Evolutionary conservation across 1,284 basidiomycete species (phyloP), one percentile per base, ranked within the genome.

Genomic region (Fomes fomentarius): DNA sequence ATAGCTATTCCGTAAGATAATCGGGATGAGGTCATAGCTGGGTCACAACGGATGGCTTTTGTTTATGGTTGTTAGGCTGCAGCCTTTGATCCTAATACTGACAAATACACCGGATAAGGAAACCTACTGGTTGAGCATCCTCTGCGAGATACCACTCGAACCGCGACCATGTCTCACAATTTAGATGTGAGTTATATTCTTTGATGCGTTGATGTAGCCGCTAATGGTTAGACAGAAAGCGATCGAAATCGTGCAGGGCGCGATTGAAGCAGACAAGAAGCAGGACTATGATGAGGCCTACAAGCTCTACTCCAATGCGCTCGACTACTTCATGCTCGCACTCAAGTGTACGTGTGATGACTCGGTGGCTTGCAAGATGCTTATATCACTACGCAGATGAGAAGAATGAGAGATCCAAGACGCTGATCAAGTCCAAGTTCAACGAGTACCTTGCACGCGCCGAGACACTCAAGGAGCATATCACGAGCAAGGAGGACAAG

Each of bases 311-410:
- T 91, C 93, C 76, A 97, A 98, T 80, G 84, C 94, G 3, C 82
- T 99, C 55, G 96, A 99, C 71, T 99, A 97, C 75, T 99, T 99
- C 73, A 95, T 98, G 91, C 90, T 98, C 75, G 84, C 84, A 5
- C 80, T 89, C 74, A 91, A 90, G 72, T 91, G 86, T 89, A 60
- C 58, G 82, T 75, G 21, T 26, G 34, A 26, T 17, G 11, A 3
- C 21, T n/a, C 33, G 24, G 7, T 2, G 19, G 15, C 15, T 1
- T 25, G 5, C 9, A 24, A 14, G 9, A 19, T 1, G 1, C 34
- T 37, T 6, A 47, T 34, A 10, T 3, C 19, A n/a, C n/a, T 5
- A 21, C 9, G 22, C 70, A 96, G 94, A 96, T 72, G 95, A 98
- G 79, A 96, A 94, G 84, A 98, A 98, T 71, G 93, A 95, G 56